Evolutionary conservation across 2,329 filamentous ascomycete species (phyloP).

Genomic region (Talaromyces sp.): DNA sequence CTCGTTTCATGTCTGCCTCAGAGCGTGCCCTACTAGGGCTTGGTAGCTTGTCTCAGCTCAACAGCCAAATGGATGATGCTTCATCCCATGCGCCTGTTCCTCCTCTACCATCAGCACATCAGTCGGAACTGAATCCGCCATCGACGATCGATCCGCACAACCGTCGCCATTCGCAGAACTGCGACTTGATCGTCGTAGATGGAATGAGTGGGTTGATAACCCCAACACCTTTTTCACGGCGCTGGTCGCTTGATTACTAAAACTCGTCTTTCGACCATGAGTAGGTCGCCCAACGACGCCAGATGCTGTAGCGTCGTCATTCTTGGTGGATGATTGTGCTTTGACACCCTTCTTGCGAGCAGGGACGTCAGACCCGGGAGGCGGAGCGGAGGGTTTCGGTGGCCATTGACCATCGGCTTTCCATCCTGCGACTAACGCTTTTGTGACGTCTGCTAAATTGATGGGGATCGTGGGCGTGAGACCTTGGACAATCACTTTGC

Average conservation of each 20-base stretch:
- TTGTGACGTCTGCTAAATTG: conserved; percentile 77
- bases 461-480: conserved; percentile 84
- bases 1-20: background rate
- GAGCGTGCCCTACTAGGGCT: too few species aligned
- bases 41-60: background rate
- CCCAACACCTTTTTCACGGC: conserved; percentile 43
- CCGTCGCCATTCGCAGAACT: conserved; percentile 1
- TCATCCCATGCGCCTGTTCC: background rate
- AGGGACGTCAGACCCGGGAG: conserved; percentile 25
- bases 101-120: conserved; percentile 8
- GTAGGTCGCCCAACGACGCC: background rate
- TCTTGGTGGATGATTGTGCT: conserved; percentile 12
- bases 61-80: background rate
- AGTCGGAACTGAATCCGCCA: background rate
- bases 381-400: conserved; percentile 51
- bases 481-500: conserved; percentile 77
- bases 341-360: conserved; percentile 14
- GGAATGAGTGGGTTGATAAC: conserved; percentile 36
- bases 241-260: conserved; percentile 30
- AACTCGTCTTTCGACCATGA: conserved; percentile 11
- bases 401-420: conserved; percentile 94
- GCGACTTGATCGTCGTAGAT: conserved; percentile 33
- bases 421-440: conserved; percentile 83
- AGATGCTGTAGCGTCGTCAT: background rate
- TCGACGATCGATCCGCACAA: background rate